Evolutionary conservation across 164 flowering plant species (phyloP).

Genomic region (Vitis vinifera): ASM3070453v1 NC_081820.1:6405001-6405500

Average conservation of each 20-base stretch:
- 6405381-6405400: constrained; percentile 16
- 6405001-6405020: no score
- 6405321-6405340: constrained; percentile 35
- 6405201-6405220: constrained; percentile 47
- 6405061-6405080: constrained; percentile 53
- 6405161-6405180: constrained; percentile 48
- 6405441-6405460: constrained; percentile 28
- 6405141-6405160: constrained; percentile 49
- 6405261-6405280: not conserved
- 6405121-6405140: constrained; percentile 43
- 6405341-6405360: constrained; percentile 15
- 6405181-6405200: constrained; percentile 37
- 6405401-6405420: constrained; percentile 12
- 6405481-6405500: constrained; percentile 54
- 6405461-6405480: constrained; percentile 43
- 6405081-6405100: constrained; percentile 49
- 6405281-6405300: constrained; percentile 45
- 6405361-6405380: constrained; percentile 14
- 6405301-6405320: constrained; percentile 53
- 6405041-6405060: constrained; percentile 11
- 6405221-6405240: constrained; percentile 42
- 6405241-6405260: constrained; percentile 21
- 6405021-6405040: no score
- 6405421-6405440: constrained; percentile 16
- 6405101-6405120: constrained; percentile 21